phyloP scores from a whole-genome alignment of 371 early-diverging fungal species.

The Apophysomyces trapeziformis region DNA sequence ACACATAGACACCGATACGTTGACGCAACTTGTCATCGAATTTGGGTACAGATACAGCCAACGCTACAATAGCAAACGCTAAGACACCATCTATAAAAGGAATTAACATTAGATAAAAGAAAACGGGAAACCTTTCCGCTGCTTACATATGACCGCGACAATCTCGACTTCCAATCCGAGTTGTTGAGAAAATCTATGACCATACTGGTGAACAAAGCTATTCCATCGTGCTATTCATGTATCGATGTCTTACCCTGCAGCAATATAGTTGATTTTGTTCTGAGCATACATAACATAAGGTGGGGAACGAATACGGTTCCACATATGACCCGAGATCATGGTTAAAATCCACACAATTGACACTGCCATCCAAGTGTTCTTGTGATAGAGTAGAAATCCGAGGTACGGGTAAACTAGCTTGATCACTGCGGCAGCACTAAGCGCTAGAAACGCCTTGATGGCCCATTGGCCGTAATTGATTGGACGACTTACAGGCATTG shows the following conservation, averaged over 20 bases:
- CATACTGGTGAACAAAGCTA: not conserved
- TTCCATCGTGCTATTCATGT: not conserved
- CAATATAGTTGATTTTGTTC: constrained; percentile 66
- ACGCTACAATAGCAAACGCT: constrained; percentile 52
- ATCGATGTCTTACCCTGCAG: constrained; percentile 39
- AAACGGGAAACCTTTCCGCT: not conserved
- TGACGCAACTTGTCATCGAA: constrained; percentile 51
- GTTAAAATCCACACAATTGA: constrained; percentile 51
- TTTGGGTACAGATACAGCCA: constrained; percentile 47
- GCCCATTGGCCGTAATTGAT: constrained; percentile 47
- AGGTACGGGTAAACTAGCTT: constrained; percentile 53
- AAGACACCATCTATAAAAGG: constrained; percentile 56
- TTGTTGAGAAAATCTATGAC: constrained; percentile 76
- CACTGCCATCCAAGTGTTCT: constrained; percentile 61
- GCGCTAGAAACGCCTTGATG: constrained; percentile 42
- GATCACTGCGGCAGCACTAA: constrained; percentile 44
- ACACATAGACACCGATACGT: constrained; percentile 59
- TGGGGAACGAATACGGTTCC: constrained; percentile 85
- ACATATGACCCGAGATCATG: constrained; percentile 89
- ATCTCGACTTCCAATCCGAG: constrained; percentile 81
- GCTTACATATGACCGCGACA: constrained; percentile 78
- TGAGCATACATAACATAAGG: constrained; percentile 65
- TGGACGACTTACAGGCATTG: constrained; percentile 51
- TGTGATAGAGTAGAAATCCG: constrained; percentile 56
- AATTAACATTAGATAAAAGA: not conserved